Percentiles rank a stretch among this genome's conserved stretches.
phyloP scores from a whole-genome alignment of 1,284 basidiomycete species.

The Phylloporus gajari region DNA sequence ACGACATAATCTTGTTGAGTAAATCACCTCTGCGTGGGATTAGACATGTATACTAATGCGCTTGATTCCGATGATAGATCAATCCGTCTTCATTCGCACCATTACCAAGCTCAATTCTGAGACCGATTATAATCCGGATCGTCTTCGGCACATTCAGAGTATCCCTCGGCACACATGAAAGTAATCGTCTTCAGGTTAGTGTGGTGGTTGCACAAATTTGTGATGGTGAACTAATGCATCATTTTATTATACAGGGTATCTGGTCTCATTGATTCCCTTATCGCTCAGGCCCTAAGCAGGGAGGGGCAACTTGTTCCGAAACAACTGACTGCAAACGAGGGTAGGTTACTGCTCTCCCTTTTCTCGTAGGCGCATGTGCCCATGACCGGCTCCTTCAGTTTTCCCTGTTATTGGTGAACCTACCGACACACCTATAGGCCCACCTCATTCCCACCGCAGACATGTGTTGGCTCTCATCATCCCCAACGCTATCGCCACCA shows the following conservation, averaged over 20 bases:
- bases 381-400: constrained; percentile 43
- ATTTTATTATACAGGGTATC: constrained; percentile 18
- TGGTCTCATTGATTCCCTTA: constrained; percentile 21
- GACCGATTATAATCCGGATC: not conserved
- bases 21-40: too few relatives aligned
- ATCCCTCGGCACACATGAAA: constrained; percentile 20
- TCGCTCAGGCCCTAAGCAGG: constrained; percentile 29
- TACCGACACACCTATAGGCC: constrained; percentile 50
- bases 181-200: constrained; percentile 31
- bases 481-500: constrained; percentile 46
- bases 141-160: too few relatives aligned
- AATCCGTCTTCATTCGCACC: not conserved
- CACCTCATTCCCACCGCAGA: constrained; percentile 53
- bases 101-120: constrained; percentile 2
- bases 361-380: not conserved
- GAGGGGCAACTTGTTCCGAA: constrained; percentile 33
- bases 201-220: not conserved
- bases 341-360: constrained; percentile 5
- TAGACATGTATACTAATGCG: not conserved
- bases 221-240: not conserved
- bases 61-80: not conserved
- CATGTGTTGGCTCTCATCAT: constrained; percentile 36
- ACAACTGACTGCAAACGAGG: constrained; percentile 20
- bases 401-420: constrained; percentile 58
- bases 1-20: too few relatives aligned